phyloP scores from a whole-genome alignment of 371 early-diverging fungal species.

The Phascolomyces articulosus region DNA sequence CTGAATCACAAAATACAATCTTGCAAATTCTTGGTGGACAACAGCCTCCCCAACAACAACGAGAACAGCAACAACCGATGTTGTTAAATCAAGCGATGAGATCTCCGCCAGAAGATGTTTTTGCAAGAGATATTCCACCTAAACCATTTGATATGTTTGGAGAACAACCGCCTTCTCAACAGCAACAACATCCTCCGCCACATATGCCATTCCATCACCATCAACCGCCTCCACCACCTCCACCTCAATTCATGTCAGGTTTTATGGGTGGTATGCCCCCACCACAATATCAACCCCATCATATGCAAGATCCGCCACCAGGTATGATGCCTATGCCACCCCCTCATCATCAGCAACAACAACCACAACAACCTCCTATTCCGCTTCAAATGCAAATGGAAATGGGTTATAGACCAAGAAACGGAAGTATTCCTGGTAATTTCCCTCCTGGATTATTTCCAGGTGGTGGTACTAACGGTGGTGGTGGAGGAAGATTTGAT shows the following conservation, averaged over 20 bases:
- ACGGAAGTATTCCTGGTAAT: constrained; percentile 9
- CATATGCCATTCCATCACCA: constrained; percentile 16
- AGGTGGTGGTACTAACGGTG: neutral
- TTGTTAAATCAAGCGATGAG: constrained; percentile 11
- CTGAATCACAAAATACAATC: constrained; percentile 33
- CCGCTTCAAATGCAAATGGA: constrained; percentile 17
- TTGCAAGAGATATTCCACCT: constrained; percentile 16
- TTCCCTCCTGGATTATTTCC: constrained; percentile 23
- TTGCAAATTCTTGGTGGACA: constrained; percentile 45
- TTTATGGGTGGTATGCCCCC: constrained; percentile 25
- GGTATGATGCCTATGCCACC: constrained; percentile 26
- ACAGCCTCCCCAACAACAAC: constrained; percentile 2
- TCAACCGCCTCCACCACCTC: constrained; percentile 29
- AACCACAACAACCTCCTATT: constrained; percentile 27
- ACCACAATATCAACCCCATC: constrained; percentile 21
- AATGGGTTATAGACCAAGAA: constrained; percentile 14
- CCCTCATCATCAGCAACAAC: neutral
- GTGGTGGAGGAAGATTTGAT: neutral
- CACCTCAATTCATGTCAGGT: constrained; percentile 31
- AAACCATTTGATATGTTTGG: constrained; percentile 8
- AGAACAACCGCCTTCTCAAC: constrained; percentile 20
- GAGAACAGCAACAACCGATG: neutral
- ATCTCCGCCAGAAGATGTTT: constrained; percentile 16
- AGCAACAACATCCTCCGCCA: constrained; percentile 26
- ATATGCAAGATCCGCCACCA: constrained; percentile 9